Conservation (phyloP, 1,284 basidiomycete genomes). For the Sanghuangporus sanghuang region DNA sequence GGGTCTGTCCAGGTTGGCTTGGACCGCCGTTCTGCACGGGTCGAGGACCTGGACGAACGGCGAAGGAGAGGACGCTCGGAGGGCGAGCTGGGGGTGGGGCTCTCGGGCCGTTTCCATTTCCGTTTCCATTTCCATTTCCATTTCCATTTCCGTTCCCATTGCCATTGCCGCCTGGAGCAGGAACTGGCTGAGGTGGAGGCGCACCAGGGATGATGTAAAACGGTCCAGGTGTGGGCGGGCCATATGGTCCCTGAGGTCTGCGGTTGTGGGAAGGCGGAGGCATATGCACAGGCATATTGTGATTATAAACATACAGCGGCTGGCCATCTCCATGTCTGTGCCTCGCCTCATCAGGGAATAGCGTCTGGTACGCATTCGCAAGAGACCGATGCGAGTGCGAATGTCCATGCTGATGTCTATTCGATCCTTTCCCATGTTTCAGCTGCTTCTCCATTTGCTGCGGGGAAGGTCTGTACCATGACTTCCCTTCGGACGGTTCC, state of each 20-base stretch:
- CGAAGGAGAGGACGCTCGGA: not conserved
- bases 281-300: not conserved
- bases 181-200: not conserved
- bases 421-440: not conserved
- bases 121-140: not conserved
- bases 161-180: not conserved
- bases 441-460: slow-evolving; percentile 4
- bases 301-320: not conserved
- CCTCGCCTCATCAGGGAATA: not conserved
- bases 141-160: not conserved
- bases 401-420: not conserved
- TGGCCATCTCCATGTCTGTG: not conserved
- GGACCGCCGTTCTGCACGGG: not conserved
- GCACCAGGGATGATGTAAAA: not conserved
- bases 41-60: not conserved
- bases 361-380: not conserved
- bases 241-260: not conserved
- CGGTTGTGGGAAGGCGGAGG: not conserved
- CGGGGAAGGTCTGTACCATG: slow-evolving; percentile 8
- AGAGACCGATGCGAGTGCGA: not conserved
- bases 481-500: slow-evolving; percentile 1
- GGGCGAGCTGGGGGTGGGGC: not conserved
- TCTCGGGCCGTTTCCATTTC: not conserved
- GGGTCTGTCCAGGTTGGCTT: not conserved
- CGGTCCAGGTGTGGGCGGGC: not conserved